phyloP scores from a whole-genome alignment of 2,329 filamentous ascomycete species.

The Aspergillus sp. region DNA sequence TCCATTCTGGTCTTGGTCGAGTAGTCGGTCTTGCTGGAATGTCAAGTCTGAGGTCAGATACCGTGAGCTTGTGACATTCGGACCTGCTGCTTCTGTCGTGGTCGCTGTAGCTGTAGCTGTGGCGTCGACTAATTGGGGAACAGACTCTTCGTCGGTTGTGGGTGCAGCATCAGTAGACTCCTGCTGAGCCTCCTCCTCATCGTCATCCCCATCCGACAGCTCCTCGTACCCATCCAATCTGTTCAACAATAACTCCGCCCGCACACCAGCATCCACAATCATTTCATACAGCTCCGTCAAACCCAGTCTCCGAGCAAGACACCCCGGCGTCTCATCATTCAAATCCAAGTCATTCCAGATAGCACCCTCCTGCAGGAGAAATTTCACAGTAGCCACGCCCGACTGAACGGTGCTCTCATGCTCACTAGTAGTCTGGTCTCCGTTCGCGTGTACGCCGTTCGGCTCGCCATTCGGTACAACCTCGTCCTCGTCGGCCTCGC shows the following conservation, averaged over 20 bases:
- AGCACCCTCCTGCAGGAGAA: conserved; percentile 83
- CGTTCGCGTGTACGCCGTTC: conserved; percentile 26
- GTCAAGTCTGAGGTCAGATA: conserved; percentile 72
- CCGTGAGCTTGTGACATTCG: conserved; percentile 63
- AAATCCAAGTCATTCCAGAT: conserved; percentile 97
- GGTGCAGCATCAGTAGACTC: conserved; percentile 37
- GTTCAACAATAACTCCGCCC: conserved; percentile 84
- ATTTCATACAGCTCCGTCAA: conserved; percentile 74
- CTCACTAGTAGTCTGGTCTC: conserved; percentile 11
- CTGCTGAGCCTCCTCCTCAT: conserved; percentile 26
- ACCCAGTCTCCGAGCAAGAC: conserved; percentile 73
- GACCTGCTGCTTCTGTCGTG: conserved; percentile 24
- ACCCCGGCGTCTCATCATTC: conserved; percentile 88
- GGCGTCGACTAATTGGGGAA: conserved; percentile 32
- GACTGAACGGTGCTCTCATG: conserved; percentile 54
- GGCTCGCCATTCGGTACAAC: conserved; percentile 28
- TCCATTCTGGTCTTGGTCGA: conserved; percentile 77
- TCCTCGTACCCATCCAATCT: conserved; percentile 80
- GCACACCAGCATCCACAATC: conserved; percentile 86
- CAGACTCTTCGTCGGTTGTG: conserved; percentile 28
- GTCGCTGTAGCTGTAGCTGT: conserved; percentile 10
- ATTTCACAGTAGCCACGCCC: conserved; percentile 69
- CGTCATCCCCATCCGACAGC: conserved; percentile 55
- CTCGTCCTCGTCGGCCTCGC: conserved; percentile 50
- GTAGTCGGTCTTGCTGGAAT: conserved; percentile 68